Conservation (phyloP, 345 rosid species). For the Crucihimalaya himalaica region DNA sequence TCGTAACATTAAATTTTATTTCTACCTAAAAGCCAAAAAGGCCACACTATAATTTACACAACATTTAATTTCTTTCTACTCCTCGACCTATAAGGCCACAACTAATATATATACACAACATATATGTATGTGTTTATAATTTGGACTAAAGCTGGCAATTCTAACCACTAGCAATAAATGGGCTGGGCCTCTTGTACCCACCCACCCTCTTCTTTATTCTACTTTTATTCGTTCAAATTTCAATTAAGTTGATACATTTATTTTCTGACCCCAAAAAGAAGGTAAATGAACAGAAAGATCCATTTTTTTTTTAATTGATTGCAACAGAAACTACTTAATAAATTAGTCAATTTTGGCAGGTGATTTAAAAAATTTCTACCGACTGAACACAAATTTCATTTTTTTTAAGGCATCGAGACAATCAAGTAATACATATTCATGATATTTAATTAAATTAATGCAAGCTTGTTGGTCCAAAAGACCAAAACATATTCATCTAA, state of each 20-base stretch:
- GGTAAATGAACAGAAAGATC: slow-evolving; percentile 11
- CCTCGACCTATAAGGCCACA: background rate
- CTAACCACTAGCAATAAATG: slow-evolving; percentile 32
- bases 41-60: too few relatives aligned
- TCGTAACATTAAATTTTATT: background rate
- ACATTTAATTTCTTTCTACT: background rate
- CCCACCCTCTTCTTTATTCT: background rate
- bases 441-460: background rate
- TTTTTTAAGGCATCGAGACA: background rate
- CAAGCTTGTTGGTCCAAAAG: background rate
- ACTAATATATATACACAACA: background rate
- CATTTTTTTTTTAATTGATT: slow-evolving; percentile 13
- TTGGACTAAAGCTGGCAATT: slow-evolving; percentile 18
- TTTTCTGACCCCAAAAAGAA: slow-evolving; percentile 3
- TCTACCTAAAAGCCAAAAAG: background rate
- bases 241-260: slow-evolving; percentile 4
- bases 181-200: slow-evolving; percentile 34
- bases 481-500: background rate
- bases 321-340: slow-evolving; percentile 26
- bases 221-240: slow-evolving; percentile 9
- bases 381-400: background rate
- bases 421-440: background rate
- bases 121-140: background rate
- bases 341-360: slow-evolving; percentile 32
- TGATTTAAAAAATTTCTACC: slow-evolving; percentile 5